These are phyloP conservation scores for Basidioascus undulatus DNA, from an alignment of 768 basidiomycete species.

Conservation along the genomic window DNA sequence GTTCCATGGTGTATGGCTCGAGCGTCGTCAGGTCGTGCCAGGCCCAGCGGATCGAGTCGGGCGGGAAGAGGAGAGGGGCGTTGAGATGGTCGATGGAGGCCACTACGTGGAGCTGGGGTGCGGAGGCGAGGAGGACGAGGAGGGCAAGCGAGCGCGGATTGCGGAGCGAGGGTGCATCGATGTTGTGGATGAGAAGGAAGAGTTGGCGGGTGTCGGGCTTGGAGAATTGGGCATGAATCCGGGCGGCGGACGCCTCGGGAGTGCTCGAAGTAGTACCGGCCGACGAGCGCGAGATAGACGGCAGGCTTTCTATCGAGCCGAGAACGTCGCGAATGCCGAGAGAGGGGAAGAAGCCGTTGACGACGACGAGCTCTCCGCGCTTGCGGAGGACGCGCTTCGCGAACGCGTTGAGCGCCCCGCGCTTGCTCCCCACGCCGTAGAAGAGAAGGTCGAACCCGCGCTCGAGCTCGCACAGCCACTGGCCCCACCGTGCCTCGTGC, in stretches of 20 bases:
- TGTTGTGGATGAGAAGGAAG: slow-evolving; percentile 66
- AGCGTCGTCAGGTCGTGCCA: slow-evolving; percentile 85
- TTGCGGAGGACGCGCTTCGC: slow-evolving; percentile 30
- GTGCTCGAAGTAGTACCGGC: no score
- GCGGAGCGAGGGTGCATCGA: slow-evolving; percentile 54
- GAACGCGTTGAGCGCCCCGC: slow-evolving; percentile 46
- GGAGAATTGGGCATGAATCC: slow-evolving; percentile 6
- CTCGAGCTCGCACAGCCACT: slow-evolving; percentile 43
- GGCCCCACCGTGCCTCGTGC: slow-evolving; percentile 26
- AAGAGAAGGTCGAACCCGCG: slow-evolving; percentile 72
- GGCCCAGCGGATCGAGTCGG: slow-evolving; percentile 29
- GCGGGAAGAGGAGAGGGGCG: slow-evolving; percentile 58
- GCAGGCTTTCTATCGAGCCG: slow-evolving; percentile 5
- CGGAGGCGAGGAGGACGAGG: slow-evolving; percentile 46
- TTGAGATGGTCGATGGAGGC: slow-evolving; percentile 74
- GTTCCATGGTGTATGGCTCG: slow-evolving; percentile 52
- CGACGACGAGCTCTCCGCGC: slow-evolving; percentile 45
- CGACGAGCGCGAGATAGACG: not conserved
- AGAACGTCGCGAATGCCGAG: slow-evolving; percentile 42
- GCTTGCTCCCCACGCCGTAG: slow-evolving; percentile 78
- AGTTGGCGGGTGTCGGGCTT: slow-evolving; percentile 25
- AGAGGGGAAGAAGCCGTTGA: slow-evolving; percentile 51
- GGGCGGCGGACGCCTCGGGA: not conserved
- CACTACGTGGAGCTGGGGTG: slow-evolving; percentile 51
- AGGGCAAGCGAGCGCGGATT: slow-evolving; percentile 34